phyloP scores from a whole-genome alignment of 2,329 filamentous ascomycete genomes.

The Claviceps sorghi region DNA sequence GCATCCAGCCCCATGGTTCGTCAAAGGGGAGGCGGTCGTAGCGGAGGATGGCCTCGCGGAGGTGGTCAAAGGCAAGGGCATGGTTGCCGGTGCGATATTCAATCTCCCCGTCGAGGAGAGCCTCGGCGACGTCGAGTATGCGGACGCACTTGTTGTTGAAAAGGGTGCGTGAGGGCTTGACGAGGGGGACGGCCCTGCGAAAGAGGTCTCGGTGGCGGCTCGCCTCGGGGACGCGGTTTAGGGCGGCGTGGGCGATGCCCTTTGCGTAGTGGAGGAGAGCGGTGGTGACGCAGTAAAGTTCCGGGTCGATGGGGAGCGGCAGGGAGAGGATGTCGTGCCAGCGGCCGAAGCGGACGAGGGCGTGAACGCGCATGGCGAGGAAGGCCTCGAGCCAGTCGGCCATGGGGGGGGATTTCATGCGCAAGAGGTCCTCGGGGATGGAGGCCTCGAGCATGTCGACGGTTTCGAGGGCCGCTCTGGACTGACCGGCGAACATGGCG shows the following conservation, averaged over 20 bases:
- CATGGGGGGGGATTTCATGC: constrained; percentile 55
- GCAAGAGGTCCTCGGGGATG: constrained; percentile 48
- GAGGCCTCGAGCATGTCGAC: constrained; percentile 43
- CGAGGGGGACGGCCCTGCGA: constrained; percentile 29
- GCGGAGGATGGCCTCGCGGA: constrained; percentile 41
- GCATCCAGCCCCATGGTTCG: constrained; percentile 72
- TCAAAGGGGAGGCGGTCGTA: constrained; percentile 54
- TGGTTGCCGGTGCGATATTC: constrained; percentile 50
- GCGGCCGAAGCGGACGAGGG: constrained; percentile 55
- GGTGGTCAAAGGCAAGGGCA: constrained; percentile 41
- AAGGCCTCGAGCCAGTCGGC: constrained; percentile 67
- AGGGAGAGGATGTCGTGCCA: constrained; percentile 53
- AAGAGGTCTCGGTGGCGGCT: constrained; percentile 37
- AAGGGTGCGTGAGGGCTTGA: constrained; percentile 42
- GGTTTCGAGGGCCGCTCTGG: constrained; percentile 45
- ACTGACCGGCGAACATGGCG: constrained; percentile 63
- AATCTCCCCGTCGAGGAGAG: constrained; percentile 61
- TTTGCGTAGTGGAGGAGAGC: constrained; percentile 55
- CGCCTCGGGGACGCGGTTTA: constrained; percentile 39
- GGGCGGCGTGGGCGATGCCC: constrained; percentile 50
- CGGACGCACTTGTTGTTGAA: constrained; percentile 30
- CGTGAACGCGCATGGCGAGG: constrained; percentile 51
- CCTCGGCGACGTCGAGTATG: constrained; percentile 46
- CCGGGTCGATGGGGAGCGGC: constrained; percentile 38
- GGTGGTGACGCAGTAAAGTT: constrained; percentile 54